Conservation (phyloP, 2,329 filamentous ascomycete species). For the Diaporthe amygdali region DNA sequence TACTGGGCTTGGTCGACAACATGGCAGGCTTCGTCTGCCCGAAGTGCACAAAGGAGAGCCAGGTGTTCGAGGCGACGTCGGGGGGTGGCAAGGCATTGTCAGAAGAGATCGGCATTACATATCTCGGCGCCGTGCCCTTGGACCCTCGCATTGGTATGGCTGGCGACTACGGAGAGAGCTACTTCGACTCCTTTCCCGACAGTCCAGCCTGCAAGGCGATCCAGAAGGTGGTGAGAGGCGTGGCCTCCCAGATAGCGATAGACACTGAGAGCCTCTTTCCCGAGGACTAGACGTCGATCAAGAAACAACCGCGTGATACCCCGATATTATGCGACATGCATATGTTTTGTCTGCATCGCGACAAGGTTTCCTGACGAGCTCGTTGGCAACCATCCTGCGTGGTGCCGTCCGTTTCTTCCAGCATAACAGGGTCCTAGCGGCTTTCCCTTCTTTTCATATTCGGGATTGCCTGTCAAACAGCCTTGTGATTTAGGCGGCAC, state of each 20-base stretch:
- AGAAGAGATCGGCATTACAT: conserved; percentile 85
- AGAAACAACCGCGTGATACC: conserved; percentile 18
- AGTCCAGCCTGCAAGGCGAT: conserved; percentile 88
- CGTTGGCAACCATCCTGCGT: not conserved
- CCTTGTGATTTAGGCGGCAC: conserved; percentile 34
- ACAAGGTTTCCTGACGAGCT: not conserved
- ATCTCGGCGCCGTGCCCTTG: conserved; percentile 86
- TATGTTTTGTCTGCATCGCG: not conserved
- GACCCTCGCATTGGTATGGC: conserved; percentile 96
- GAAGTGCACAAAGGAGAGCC: conserved; percentile 79
- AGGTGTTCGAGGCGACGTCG: conserved; percentile 92
- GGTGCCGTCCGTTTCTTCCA: not conserved
- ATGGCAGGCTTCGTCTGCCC: conserved; percentile 98
- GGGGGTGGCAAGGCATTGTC: conserved; percentile 84
- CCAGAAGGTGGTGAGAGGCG: conserved; percentile 75
- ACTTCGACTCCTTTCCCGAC: conserved; percentile 91
- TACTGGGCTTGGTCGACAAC: conserved; percentile 93
- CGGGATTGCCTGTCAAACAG: not conserved
- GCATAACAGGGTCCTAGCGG: not conserved
- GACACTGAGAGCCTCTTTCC: conserved; percentile 59
- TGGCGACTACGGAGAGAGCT: conserved; percentile 97
- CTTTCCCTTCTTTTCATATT: not conserved
- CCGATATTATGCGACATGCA: conserved; percentile 10
- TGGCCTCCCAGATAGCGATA: conserved; percentile 70
- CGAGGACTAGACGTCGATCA: conserved; percentile 38